A percentile compares a stretch with the other conserved stretches of the same genome.
These are phyloP conservation scores for Xylaria sp. DNA, from an alignment of 2,329 filamentous ascomycete species.

Conservation along the genomic window DNA sequence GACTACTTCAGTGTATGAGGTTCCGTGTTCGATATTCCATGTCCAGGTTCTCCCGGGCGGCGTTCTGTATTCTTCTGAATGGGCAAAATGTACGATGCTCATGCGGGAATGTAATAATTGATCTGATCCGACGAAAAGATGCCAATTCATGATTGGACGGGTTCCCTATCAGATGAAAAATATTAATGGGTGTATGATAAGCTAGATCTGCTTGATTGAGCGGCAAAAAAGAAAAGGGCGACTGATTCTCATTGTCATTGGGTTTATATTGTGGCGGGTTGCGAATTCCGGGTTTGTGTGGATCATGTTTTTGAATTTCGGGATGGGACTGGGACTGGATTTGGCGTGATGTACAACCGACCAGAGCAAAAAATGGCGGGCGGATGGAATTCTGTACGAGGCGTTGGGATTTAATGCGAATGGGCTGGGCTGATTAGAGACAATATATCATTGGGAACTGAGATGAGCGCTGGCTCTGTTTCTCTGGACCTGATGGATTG, in stretches of 20 bases:
- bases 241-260: too few species aligned
- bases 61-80: not conserved
- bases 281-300: not conserved
- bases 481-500: too few species aligned
- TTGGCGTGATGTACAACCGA: constrained; percentile 2
- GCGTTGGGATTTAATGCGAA: too few species aligned
- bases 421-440: constrained; percentile 18
- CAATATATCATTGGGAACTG: too few species aligned
- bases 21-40: not conserved
- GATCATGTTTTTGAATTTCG: too few species aligned
- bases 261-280: not conserved
- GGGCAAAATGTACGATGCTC: constrained; percentile 1
- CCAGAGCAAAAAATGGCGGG: too few species aligned
- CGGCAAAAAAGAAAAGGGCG: not conserved
- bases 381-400: too few species aligned
- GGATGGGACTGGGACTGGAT: too few species aligned
- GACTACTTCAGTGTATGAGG: too few species aligned
- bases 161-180: too few species aligned
- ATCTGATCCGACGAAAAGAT: not conserved
- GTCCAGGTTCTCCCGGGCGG: not conserved
- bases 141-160: too few species aligned
- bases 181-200: constrained; percentile 23
- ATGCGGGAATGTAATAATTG: constrained; percentile 18
- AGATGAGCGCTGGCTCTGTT: too few species aligned
- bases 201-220: not conserved